Evolutionary conservation across 352 stramenopile species (phyloP), one percentile per base, ranked within the genome.

Genomic region (Lagenidium sp.): DNA sequence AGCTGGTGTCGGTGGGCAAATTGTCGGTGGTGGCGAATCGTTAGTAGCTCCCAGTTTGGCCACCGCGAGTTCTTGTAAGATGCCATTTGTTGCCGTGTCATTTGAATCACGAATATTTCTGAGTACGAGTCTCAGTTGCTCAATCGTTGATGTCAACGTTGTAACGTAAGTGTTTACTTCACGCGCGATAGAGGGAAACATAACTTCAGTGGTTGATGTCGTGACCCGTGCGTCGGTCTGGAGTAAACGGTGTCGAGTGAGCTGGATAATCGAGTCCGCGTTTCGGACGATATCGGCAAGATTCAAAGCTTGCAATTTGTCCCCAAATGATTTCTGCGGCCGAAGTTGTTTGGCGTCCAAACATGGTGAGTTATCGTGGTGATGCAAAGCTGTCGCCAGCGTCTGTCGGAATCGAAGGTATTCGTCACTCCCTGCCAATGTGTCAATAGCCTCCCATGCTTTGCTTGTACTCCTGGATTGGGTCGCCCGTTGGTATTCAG

Each of bases 1-100:
- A 15, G 52, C 63, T 4, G 68, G 68, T 0, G 68, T 77, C 8
- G 62, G 52, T 11, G 68, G 68, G 50, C 63, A 81, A 4, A 81
- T 44, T 8, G 40, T 59, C 16, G n/a, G n/a, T n/a, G n/a, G n/a
- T n/a, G n/a, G n/a, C n/a, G n/a, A n/a, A n/a, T n/a, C n/a, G n/a
- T n/a, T n/a, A n/a, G n/a, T n/a, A n/a, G n/a, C n/a, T n/a, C n/a
- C n/a, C n/a, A n/a, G n/a, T n/a, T n/a, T n/a, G n/a, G n/a, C n/a
- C n/a, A n/a, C n/a, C n/a, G n/a, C n/a, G n/a, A n/a, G n/a, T n/a
- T n/a, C n/a, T n/a, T n/a, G n/a, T n/a, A n/a, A n/a, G n/a, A n/a
- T n/a, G n/a, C n/a, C n/a, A n/a, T n/a, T n/a, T n/a, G 53, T 54
- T 7, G 55, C 52, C 24, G 49, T 20, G 1, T 74, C 65, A 35